These are phyloP conservation scores for Hypoxylon rubiginosum DNA, from an alignment of 2,329 filamentous ascomycete species.

Conservation along the genomic window DNA sequence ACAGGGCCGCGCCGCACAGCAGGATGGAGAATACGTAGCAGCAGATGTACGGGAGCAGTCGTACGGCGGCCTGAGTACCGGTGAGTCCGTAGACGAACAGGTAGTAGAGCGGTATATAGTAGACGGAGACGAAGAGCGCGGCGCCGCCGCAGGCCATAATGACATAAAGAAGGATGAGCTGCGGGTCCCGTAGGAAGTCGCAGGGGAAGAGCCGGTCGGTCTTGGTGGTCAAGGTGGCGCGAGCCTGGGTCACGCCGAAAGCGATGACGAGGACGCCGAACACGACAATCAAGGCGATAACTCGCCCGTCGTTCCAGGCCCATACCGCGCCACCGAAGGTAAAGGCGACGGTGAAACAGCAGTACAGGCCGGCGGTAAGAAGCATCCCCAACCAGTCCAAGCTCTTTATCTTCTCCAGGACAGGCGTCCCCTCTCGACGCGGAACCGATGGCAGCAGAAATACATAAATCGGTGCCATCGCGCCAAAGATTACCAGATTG, in stretches of 20 bases:
- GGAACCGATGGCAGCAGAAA: conserved; percentile 47
- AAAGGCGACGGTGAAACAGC: conserved; percentile 50
- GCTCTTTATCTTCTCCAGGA: too few species aligned
- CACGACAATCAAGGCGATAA: conserved; percentile 53
- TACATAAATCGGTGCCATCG: conserved; percentile 50
- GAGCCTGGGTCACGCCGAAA: conserved; percentile 45
- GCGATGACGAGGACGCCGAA: conserved; percentile 50
- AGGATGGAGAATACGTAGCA: conserved; percentile 51
- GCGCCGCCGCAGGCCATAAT: not conserved
- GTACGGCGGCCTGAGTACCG: not conserved
- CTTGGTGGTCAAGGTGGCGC: too few species aligned
- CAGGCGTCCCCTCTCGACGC: too few species aligned
- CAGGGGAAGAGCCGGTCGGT: conserved; percentile 4
- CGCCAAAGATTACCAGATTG: conserved; percentile 63
- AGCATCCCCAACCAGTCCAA: conserved; percentile 61
- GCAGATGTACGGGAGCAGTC: conserved; percentile 47
- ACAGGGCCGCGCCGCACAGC: conserved; percentile 50
- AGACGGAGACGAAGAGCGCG: too few species aligned
- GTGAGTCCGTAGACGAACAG: conserved; percentile 6
- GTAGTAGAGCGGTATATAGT: conserved; percentile 3
- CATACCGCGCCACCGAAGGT: conserved; percentile 59
- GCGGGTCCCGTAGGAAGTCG: not conserved
- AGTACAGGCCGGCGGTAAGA: conserved; percentile 56
- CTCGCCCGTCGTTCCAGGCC: conserved; percentile 53
- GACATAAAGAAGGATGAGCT: not conserved